A percentile compares a stretch with the other conserved stretches of the same genome.
These are phyloP conservation scores for Trichosporon ovoides DNA, from an alignment of 1,284 basidiomycete species.

Conservation along the genomic window DNA sequence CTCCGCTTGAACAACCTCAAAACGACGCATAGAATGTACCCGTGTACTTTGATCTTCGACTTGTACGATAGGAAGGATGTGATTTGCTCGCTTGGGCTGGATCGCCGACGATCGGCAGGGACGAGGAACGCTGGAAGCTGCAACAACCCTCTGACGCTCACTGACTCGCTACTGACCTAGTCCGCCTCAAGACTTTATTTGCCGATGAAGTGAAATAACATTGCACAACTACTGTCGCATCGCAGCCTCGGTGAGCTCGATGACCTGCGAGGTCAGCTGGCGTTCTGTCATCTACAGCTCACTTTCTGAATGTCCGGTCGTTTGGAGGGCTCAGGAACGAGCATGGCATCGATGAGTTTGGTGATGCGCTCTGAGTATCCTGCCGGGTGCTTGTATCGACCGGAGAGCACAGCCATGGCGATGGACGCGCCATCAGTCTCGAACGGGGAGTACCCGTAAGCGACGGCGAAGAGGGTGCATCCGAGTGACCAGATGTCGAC, in stretches of 20 bases:
- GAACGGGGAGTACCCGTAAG: slow-evolving; percentile 88
- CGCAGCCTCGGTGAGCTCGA: slow-evolving; percentile 63
- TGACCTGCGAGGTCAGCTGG: slow-evolving; percentile 54
- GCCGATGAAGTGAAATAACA: too few relatives aligned
- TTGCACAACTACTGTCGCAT: slow-evolving; percentile 8
- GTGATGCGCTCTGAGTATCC: slow-evolving; percentile 72
- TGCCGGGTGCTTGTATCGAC: slow-evolving; percentile 69
- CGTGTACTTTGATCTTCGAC: background rate
- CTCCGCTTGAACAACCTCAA: background rate
- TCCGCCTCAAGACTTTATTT: too few relatives aligned
- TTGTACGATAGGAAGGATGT: background rate
- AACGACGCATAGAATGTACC: background rate
- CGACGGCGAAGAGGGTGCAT: slow-evolving; percentile 83
- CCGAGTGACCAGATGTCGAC: slow-evolving; percentile 96
- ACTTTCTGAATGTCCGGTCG: slow-evolving; percentile 80
- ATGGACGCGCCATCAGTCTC: slow-evolving; percentile 86
- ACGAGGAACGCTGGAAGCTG: too few relatives aligned
- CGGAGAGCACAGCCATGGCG: slow-evolving; percentile 89
- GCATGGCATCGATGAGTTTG: slow-evolving; percentile 73
- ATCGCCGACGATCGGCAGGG: too few relatives aligned
- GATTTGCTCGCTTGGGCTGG: background rate
- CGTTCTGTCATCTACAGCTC: background rate
- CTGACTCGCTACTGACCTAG: background rate
- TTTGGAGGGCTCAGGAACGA: slow-evolving; percentile 71
- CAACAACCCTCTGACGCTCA: background rate